Base-by-base conservation (phyloP, 2,329 filamentous ascomycete genomes). In the Colletotrichum cuscutae region DNA sequence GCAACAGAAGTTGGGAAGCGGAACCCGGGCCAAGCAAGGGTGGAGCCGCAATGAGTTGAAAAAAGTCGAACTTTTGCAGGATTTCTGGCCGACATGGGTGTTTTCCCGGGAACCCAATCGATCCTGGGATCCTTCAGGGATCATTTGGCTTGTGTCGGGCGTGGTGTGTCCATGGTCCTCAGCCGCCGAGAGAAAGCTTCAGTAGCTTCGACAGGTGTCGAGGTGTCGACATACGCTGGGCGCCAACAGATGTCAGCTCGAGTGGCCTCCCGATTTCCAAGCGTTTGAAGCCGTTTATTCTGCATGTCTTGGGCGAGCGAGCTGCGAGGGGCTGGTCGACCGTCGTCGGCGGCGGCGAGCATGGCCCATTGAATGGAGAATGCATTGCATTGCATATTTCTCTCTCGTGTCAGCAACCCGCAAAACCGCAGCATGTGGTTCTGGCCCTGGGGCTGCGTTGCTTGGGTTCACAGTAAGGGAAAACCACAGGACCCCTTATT, bases 311-410 rank as follows among this genome's bases (percentile, higher is more conserved):
- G 58, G 42, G 59, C n/a, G 52, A 42, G 56, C 65, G 30, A 70
- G 46, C 37, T 42, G 37, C 37, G 37, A 19, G 42, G 54, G 42
- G 42, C 8, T 49, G 42, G 42, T 49, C 6, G 15, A 19, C 37
- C 13, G 37, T 35, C 32, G 32, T 49, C 42, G 42, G 42, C 42
- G 42, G 42, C 42, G 42, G 42, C 42, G 42, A 49, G 42, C 42
- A 49, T 49, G 42, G 42, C 42, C 65, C 59, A 60, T 72, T 54
- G 52, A 37, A 22, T 22, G 42, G 19, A n/a, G 42, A n/a, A n/a
- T 49, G 70, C 32, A 72, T 63, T 68, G 65, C 58, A 65, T 72
- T 72, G 70, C 66, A 70, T 72, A 65, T 60, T 69, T 67, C 59
- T 64, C 59, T 59, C 37, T 72, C 68, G 65, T 64, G 58, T 68